Base-by-base conservation (phyloP, 2,329 filamentous ascomycete genomes). In the Aspergillus ruber region DNA sequence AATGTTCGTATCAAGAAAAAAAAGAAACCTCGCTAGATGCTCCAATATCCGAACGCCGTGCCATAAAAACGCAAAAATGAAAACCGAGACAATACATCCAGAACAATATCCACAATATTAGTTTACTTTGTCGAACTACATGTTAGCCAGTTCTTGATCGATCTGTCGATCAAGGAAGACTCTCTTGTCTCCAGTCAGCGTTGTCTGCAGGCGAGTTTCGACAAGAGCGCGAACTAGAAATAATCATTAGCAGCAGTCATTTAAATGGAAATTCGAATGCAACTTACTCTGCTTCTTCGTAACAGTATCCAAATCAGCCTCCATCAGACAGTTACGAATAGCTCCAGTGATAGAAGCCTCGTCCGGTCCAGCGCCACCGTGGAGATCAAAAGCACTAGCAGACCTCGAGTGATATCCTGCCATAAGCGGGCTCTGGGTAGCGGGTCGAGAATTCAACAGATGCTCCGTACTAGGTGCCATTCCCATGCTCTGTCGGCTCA, bases 221-320 rank as follows among this genome's bases (percentile, higher is more conserved):
- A 95, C 90, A 40, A 97, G 78, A 3, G 88, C 90, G 44, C 88
- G 80, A 48, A 93, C 85, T 74, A 33, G 21, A 12, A 15, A 15
- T 3, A 5, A 29, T 27, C 36, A 43, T 56, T 47, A 52, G 50
- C 9, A 8, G 9, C n/a, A 32, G 18, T 41, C 17, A 8, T 18
- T 44, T 35, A 29, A 32, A 33, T 21, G 40, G 18, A 12, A 45
- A 33, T n/a, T 3, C 8, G 32, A 27, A 35, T n/a, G 1, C 7
- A 35, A 64, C 67, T 74, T 74, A 65, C 82, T 73, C 73, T 97
- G 91, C 75, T 98, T 98, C 83, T 97, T 98, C 6, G 93, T 98
- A 42, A 97, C 88, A n/a, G 81, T 91, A 66, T 98, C 93, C 38
- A 98, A 77, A 67, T 98, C 91, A 0, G 96, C 90, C 61, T 96